phyloP scores from a whole-genome alignment of 2,329 filamentous ascomycete species.

The Raffaelea albimanens region DNA sequence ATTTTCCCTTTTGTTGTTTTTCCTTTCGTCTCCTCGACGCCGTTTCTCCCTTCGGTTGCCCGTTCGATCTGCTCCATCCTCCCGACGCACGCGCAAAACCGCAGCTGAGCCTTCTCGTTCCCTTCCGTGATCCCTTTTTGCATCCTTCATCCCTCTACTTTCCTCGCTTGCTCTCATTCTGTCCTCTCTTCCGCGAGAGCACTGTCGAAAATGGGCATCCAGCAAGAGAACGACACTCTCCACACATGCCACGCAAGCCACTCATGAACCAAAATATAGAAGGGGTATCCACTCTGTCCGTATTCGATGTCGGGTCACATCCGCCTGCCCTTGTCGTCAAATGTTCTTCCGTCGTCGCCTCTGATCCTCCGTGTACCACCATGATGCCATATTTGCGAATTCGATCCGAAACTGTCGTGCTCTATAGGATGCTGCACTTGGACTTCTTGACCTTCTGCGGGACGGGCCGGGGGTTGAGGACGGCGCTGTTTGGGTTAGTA shows the following conservation, averaged over 20 bases:
- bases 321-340: neutral
- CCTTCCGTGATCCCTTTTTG: no score
- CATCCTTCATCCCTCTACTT: no score
- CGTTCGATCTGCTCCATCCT: no score
- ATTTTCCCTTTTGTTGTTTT: no score
- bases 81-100: no score
- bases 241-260: constrained; percentile 1
- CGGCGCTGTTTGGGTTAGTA: constrained; percentile 42
- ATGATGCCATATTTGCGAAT: neutral
- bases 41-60: no score
- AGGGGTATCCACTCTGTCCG: constrained; percentile 15
- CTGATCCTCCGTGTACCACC: neutral
- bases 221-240: no score
- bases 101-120: no score
- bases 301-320: constrained; percentile 2
- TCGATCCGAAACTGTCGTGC: neutral
- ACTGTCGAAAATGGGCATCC: no score
- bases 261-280: constrained; percentile 8
- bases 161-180: neutral
- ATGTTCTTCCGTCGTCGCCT: neutral
- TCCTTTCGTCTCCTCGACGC: no score
- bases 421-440: constrained; percentile 63
- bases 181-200: neutral
- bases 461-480: constrained; percentile 58
- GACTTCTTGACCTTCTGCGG: constrained; percentile 50